Conservation (phyloP, 805 yeast species). For the Lachancea fermentati region DNA sequence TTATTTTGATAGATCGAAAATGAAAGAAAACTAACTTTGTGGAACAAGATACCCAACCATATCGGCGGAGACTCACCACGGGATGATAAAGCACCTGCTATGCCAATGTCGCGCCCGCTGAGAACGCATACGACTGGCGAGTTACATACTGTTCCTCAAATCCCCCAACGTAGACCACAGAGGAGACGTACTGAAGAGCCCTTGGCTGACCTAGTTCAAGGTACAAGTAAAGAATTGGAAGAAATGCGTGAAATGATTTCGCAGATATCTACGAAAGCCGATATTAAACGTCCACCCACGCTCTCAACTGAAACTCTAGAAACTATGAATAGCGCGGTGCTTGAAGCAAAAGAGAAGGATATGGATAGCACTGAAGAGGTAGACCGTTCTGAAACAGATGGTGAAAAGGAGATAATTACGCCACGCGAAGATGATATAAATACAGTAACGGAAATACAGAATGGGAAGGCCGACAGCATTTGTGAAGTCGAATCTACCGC, state of each 20-base stretch:
- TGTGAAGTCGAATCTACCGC: no score
- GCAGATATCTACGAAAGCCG: neutral
- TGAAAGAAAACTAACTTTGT: no score
- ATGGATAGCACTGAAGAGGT: no score
- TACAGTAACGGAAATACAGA: neutral
- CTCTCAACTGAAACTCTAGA: no score
- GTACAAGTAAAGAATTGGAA: constrained; percentile 12
- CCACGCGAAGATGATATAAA: neutral
- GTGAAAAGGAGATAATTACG: constrained; percentile 1
- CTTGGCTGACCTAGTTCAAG: constrained; percentile 7
- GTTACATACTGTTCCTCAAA: constrained; percentile 9
- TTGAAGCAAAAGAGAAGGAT: no score
- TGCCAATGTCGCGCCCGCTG: constrained; percentile 19
- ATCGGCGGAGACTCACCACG: no score
- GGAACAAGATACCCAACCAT: no score
- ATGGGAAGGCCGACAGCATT: no score
- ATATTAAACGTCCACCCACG: neutral
- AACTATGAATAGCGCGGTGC: no score
- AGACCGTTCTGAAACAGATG: no score
- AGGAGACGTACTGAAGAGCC: constrained; percentile 13
- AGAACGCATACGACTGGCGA: constrained; percentile 3
- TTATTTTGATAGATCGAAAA: no score
- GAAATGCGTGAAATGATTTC: constrained; percentile 8
- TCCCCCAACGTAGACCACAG: constrained; percentile 8
- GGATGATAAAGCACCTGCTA: constrained; percentile 13